Base-by-base conservation (phyloP, 768 basidiomycete genomes). In the Mrakia gelida region DNA sequence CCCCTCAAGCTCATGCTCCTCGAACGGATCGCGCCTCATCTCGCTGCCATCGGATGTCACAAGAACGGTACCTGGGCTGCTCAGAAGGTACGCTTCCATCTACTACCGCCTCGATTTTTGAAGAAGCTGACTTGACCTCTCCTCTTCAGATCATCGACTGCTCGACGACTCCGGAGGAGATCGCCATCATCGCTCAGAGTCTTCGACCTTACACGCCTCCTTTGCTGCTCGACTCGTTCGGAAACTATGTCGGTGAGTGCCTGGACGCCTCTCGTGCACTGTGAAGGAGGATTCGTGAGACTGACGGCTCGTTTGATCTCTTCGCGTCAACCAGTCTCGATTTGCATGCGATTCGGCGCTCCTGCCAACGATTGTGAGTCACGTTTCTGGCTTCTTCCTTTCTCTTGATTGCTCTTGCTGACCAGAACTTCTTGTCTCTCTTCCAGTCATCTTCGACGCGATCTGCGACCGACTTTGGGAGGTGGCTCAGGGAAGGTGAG, bases 11-110 rank as follows among this genome's bases (percentile, higher is more conserved):
- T 93, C 80, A 90, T 91, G 23, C 95, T 99, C 92, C 87, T 99
- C 75, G 95, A 98, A 81, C 91, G 95, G 71, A 91, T 98, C 79
- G 89, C 90, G 5, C 97, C 97, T 70, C 92, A 96, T 83, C 87
- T 99, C 59, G 96, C 96, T 32, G 93, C 93, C 90, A 97, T 98
- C 80, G 97, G 97, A 38, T 95, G 96, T 76, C 97, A 99, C 87
- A 98, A 98, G 87, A 98, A 99, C 81, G 97, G 97, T 41, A 99
- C 97, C 0, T 98, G 97, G 97, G 96, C 96, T 3, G 95, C 95
- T 4, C 97, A 99, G 85, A 98, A 98, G 88, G 41, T 74, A 16
- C 30, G 75, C 26, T 26, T 26, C 28, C 8, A 3, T 28, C 13
- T 56, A n/a, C 41, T 52, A n/a, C 43, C 38, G 15, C 18, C 61